Evolutionary conservation across 2,329 filamentous ascomycete species (phyloP).

Genomic region (Penicillium italicum): DNA sequence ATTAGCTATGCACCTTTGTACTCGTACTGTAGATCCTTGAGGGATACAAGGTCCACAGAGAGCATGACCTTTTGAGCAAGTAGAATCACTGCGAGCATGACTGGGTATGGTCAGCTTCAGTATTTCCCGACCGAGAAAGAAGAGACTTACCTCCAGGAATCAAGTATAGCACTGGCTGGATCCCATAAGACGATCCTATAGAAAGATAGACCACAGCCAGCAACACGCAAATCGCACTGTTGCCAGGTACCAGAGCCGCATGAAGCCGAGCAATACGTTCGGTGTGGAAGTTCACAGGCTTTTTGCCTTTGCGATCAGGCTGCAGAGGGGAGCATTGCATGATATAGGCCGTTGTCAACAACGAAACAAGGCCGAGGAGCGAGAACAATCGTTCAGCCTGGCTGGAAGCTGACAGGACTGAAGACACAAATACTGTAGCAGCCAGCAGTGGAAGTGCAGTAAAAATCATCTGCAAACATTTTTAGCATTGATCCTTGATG

Average conservation of each 20-base stretch:
- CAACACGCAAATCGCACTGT: constrained; percentile 29
- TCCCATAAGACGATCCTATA: constrained; percentile 14
- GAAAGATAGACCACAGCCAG: constrained; percentile 30
- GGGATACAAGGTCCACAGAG: constrained; percentile 38
- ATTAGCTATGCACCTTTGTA: constrained; percentile 40
- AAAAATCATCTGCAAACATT: constrained; percentile 31
- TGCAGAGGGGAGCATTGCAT: constrained; percentile 34
- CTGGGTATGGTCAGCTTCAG: constrained; percentile 29
- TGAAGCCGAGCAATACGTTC: constrained; percentile 20
- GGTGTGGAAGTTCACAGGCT: constrained; percentile 20
- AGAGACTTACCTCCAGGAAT: constrained; percentile 38
- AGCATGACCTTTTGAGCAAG: constrained; percentile 36
- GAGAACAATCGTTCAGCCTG: constrained; percentile 26
- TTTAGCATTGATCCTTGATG: not conserved
- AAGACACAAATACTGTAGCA: constrained; percentile 31
- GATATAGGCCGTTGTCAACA: constrained; percentile 38
- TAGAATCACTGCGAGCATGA: constrained; percentile 31
- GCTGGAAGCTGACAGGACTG: constrained; percentile 26
- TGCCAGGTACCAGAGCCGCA: constrained; percentile 26
- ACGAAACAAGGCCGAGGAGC: constrained; percentile 34
- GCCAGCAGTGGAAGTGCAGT: constrained; percentile 37
- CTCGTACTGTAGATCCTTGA: constrained; percentile 40
- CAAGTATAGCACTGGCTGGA: constrained; percentile 31
- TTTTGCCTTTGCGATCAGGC: constrained; percentile 31
- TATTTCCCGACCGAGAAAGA: constrained; percentile 2